Base-by-base conservation (phyloP, 108 stramenopile genomes). In the Skeletonema potamos region DNA sequence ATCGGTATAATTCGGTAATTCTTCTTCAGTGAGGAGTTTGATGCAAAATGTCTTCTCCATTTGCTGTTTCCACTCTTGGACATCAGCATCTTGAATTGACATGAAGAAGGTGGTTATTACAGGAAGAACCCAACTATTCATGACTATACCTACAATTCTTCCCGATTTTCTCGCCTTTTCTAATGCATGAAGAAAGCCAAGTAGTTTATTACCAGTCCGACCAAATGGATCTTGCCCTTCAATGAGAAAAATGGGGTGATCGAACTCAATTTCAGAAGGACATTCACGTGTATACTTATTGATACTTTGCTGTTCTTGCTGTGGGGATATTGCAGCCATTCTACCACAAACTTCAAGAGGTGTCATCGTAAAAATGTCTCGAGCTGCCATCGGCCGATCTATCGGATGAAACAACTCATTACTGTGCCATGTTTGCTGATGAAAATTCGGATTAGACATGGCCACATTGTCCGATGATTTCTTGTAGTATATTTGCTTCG, bases 171-270 rank as follows among this genome's bases (percentile, higher is more conserved):
- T 68, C 10, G 54, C 72, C 62, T 81, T 74, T 66, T 81, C 68
- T 17, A 81, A 57, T 11, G 73, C 79, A 61, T 81, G 79, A 0
- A 81, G 46, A 26, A 73, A 81, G 59, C 73, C 79, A 41, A 81
- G 69, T 1, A 81, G 27, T 26, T 76, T 68, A 33, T 76, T 76
- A 20, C 74, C 74, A 18, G 74, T 76, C 12, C 74, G 26, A n/a
- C 74, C 74, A 30, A 54, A 76, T 15, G 58, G 44, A 27, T 68
- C 54, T 39, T 43, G 27, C 2, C 66, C 66, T 13, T 48, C 27
- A 15, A 76, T 39, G 2, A 76, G 74, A 33, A 59, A 59, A n/a
- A 59, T 59, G 6, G 58, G 68, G 20, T 39, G 33, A 32, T 57
- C 68, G 8, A 6, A 51, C 22, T 3, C 22, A 24, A 51, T n/a